phyloP scores from a whole-genome alignment of 148 eudicot species.

The Cornus controversa region DNA sequence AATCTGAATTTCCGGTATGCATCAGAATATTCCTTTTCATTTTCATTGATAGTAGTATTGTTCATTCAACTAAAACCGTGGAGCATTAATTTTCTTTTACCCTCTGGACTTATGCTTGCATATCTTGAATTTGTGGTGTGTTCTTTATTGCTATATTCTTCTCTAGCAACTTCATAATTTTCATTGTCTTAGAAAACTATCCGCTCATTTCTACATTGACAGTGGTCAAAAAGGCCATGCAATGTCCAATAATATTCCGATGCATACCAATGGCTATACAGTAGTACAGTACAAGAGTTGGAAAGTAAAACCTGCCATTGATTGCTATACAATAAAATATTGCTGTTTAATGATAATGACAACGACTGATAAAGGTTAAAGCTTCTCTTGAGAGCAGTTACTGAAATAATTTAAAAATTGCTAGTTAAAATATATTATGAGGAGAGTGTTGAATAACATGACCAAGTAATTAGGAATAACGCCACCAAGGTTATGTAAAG shows the following conservation, averaged over 20 bases:
- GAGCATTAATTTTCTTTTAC: neutral
- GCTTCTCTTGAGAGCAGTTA: neutral
- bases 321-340: neutral
- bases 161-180: neutral
- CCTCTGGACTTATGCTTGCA: neutral
- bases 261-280: neutral
- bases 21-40: neutral
- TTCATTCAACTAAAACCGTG: neutral
- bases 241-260: neutral
- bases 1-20: constrained; percentile 77
- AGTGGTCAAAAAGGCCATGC: neutral
- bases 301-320: neutral
- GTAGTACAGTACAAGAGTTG: neutral
- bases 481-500: too few relatives aligned
- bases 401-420: neutral
- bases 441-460: neutral
- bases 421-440: neutral
- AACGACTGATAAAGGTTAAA: neutral
- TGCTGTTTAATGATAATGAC: neutral
- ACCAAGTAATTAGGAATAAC: neutral
- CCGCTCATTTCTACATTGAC: neutral
- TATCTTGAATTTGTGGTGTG: neutral
- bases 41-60: neutral
- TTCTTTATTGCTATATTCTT: constrained; percentile 5
- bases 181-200: neutral